Evolutionary conservation across 2,329 filamentous ascomycete species (phyloP).

Genomic region (Penicillium decumbens): DNA sequence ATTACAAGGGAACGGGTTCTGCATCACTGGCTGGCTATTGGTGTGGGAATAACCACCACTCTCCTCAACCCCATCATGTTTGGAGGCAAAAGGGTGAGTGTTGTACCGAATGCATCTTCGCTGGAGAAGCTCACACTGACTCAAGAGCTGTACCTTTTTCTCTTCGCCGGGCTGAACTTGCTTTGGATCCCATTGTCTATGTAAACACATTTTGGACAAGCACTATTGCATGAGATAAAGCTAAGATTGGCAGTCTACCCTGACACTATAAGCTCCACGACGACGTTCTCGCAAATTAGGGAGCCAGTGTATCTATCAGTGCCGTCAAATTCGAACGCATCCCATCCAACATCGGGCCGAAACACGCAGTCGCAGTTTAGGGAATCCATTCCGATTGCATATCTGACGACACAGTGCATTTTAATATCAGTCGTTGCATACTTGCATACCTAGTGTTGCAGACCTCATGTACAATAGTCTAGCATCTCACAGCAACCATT

Average conservation of each 20-base stretch:
- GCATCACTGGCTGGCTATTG: too few relatives aligned
- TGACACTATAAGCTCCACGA: conserved; percentile 46
- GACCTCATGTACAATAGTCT: neutral
- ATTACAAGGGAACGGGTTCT: too few relatives aligned
- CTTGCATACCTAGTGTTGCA: neutral
- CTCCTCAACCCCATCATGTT: too few relatives aligned
- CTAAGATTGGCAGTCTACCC: conserved; percentile 44
- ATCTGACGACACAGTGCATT: neutral
- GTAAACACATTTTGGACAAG: conserved; percentile 4
- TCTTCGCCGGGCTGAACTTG: conserved; percentile 51
- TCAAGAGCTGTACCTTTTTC: conserved; percentile 46
- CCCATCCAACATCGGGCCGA: too few relatives aligned
- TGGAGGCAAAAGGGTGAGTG: conserved; percentile 12
- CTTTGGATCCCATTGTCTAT: conserved; percentile 48
- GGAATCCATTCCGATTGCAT: neutral
- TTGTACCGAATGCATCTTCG: neutral
- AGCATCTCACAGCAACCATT: neutral
- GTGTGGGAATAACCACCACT: too few relatives aligned
- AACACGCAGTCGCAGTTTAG: neutral
- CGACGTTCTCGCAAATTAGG: conserved; percentile 24
- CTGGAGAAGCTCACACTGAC: conserved; percentile 1
- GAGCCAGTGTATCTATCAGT: neutral
- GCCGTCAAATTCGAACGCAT: neutral
- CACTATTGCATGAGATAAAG: conserved; percentile 2
- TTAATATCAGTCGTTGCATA: neutral